These are phyloP conservation scores for Scutellaria minor DNA, from an alignment of 257 asterid genomes.

Conservation along the genomic window DNA sequence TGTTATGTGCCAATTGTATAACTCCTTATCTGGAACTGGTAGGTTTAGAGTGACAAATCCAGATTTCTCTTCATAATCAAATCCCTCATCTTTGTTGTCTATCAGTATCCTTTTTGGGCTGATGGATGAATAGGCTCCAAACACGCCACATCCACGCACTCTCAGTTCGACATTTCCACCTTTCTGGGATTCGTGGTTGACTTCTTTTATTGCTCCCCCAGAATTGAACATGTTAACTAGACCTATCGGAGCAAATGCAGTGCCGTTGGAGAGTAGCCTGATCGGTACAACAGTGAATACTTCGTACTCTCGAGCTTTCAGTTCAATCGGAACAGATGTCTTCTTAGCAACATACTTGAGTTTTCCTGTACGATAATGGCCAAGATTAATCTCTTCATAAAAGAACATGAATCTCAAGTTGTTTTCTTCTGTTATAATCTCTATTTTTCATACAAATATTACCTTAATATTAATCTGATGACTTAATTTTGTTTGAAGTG, in stretches of 20 bases:
- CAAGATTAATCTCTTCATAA: neutral
- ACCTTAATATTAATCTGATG: neutral
- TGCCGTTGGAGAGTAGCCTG: slow-evolving; percentile 50
- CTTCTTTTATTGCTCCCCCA: slow-evolving; percentile 74
- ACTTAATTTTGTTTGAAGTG: neutral
- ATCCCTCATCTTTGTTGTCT: slow-evolving; percentile 46
- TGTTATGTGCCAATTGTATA: slow-evolving; percentile 56
- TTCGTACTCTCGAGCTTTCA: slow-evolving; percentile 66
- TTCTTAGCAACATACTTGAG: slow-evolving; percentile 50
- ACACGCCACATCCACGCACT: slow-evolving; percentile 63
- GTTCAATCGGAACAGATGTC: slow-evolving; percentile 50
- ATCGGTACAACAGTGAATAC: slow-evolving; percentile 67
- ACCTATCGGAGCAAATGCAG: slow-evolving; percentile 75
- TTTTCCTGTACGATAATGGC: slow-evolving; percentile 46
- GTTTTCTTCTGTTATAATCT: neutral
- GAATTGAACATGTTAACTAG: slow-evolving; percentile 83
- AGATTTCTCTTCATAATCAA: slow-evolving; percentile 50
- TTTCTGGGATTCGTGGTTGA: slow-evolving; percentile 48
- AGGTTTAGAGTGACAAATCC: slow-evolving; percentile 52
- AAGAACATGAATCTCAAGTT: neutral
- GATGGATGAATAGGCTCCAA: slow-evolving; percentile 75
- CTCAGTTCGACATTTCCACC: slow-evolving; percentile 46
- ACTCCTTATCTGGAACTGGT: slow-evolving; percentile 51
- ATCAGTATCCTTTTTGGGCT: slow-evolving; percentile 50
- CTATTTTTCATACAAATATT: neutral